Evolutionary conservation across 1,284 basidiomycete genomes (phyloP).

Genomic region (Ustilago curta): DNA sequence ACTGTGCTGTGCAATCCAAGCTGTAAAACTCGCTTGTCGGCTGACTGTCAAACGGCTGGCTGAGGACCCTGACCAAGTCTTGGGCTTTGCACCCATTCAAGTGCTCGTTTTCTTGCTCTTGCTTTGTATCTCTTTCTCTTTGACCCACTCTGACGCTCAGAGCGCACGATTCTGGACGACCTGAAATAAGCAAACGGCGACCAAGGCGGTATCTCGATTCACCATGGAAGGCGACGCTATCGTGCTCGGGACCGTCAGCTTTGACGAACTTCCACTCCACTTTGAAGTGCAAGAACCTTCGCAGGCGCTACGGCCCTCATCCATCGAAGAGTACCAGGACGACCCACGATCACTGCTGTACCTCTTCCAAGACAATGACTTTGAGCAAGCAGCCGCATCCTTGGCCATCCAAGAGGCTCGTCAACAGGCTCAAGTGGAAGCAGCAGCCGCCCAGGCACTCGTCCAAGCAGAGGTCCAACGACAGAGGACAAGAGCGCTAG

Average conservation of each 20-base stretch:
- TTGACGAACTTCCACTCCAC: conserved; percentile 43
- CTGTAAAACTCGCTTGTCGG: too few relatives aligned
- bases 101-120: not conserved
- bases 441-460: conserved; percentile 20
- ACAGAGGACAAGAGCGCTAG: conserved; percentile 13
- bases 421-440: conserved; percentile 21
- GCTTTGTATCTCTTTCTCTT: not conserved
- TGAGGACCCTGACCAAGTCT: conserved; percentile 6
- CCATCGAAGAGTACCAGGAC: conserved; percentile 47
- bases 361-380: conserved; percentile 48
- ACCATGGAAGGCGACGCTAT: conserved; percentile 17
- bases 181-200: not conserved
- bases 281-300: conserved; percentile 9
- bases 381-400: conserved; percentile 30
- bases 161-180: not conserved
- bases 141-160: not conserved
- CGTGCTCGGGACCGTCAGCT: conserved; percentile 26
- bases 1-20: too few relatives aligned
- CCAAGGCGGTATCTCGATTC: not conserved
- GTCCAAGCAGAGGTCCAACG: conserved; percentile 28
- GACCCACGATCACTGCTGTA: conserved; percentile 53
- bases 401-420: conserved; percentile 26
- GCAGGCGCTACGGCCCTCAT: conserved; percentile 30
- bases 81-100: not conserved
- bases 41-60: conserved; percentile 2